Evolutionary conservation across 129 eudicot species (phyloP).

Genomic region (Chrysanthemum makinoi): DNA sequence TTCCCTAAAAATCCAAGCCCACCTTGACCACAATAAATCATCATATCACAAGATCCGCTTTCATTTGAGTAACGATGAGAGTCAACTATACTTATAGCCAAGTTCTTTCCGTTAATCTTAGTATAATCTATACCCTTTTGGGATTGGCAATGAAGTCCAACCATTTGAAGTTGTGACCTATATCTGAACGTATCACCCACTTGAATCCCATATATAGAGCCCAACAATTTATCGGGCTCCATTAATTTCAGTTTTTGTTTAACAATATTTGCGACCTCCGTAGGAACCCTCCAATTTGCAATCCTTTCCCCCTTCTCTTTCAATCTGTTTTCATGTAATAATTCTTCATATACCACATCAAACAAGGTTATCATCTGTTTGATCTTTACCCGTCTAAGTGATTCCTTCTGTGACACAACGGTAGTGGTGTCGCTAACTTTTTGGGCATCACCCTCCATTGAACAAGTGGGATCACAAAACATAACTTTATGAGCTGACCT

Average conservation of each 20-base stretch:
- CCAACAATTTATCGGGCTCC: slow-evolving; percentile 22
- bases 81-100: slow-evolving; percentile 55
- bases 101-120: slow-evolving; percentile 27
- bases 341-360: slow-evolving; percentile 5
- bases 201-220: slow-evolving; percentile 50
- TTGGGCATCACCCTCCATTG: slow-evolving; percentile 12
- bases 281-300: not conserved
- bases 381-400: slow-evolving; percentile 28
- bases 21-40: slow-evolving; percentile 57
- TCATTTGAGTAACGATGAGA: slow-evolving; percentile 45
- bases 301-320: slow-evolving; percentile 15
- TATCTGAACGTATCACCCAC: slow-evolving; percentile 44
- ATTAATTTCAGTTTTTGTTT: slow-evolving; percentile 29
- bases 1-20: slow-evolving; percentile 20
- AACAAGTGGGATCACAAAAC: not conserved
- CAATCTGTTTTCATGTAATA: not conserved
- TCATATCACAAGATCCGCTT: slow-evolving; percentile 20
- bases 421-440: slow-evolving; percentile 13
- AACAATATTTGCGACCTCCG: slow-evolving; percentile 27
- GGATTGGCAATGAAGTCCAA: slow-evolving; percentile 54
- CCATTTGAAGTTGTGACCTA: slow-evolving; percentile 43
- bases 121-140: slow-evolving; percentile 45
- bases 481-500: slow-evolving; percentile 24
- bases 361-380: slow-evolving; percentile 35
- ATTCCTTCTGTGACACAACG: not conserved